Base-by-base conservation (phyloP, 2,329 filamentous ascomycete species). In the Aureobasidium sp. region DNA sequence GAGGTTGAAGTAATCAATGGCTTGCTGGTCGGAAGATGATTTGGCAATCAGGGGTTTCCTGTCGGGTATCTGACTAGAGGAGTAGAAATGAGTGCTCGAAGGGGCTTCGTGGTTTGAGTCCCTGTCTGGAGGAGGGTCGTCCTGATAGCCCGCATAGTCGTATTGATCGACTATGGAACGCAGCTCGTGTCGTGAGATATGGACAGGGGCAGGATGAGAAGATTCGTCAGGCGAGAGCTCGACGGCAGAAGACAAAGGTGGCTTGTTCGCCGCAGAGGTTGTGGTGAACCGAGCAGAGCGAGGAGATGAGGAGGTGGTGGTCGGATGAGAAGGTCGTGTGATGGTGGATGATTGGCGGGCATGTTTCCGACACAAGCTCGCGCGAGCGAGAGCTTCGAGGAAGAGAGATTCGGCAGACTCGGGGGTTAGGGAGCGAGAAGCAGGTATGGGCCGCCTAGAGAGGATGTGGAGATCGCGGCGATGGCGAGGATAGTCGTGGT, bases 131-230 rank as follows among this genome's bases (percentile, higher is more conserved):
- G 45, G 45, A 10, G n/a, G 14, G 5, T 59, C 44, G n/a, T 59
- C 45, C 27, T 59, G 34, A n/a, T 50, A 59, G 44, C 34, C 34
- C 6, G 27, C 36, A 34, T 41, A 51, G 37, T 62, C 53, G 34
- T 62, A 62, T n/a, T 47, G 78, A 64, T 81, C 76, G 14, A 81
- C 75, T 62, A 82, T 68, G n/a, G 75, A 73, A 64, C 74, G 72
- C 63, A 79, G 74, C 59, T 81, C 78, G 16, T 76, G 74, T 63
- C 61, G 75, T 57, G 71, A 76, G 67, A 74, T 42, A 14, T n/a
- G 32, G 13, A 48, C 9, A 25, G 30, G 29, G n/a, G 39, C 32
- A 27, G 44, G 36, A 21, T 49, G 34, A 27, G 34, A 14, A 29
- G 34, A 8, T 21, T 59, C 57, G 16, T 50, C 21, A 27, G 34